phyloP scores from a whole-genome alignment of 2,329 filamentous ascomycete genomes.

The Exophiala lecanii-corni region DNA sequence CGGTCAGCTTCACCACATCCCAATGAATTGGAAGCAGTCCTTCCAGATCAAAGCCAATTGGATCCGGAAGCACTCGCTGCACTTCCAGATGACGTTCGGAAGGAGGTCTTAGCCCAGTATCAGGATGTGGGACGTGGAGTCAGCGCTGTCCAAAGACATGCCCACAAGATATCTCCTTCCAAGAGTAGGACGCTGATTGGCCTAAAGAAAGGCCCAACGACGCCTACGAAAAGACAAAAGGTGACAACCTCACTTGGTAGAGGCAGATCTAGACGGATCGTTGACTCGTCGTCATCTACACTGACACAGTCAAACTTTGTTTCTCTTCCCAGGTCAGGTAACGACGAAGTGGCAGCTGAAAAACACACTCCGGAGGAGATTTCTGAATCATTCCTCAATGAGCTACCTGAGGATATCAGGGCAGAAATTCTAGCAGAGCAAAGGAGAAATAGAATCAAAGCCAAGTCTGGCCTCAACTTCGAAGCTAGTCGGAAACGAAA shows the following conservation, averaged over 20 bases:
- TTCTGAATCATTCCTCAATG: conserved; percentile 70
- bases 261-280: conserved; percentile 47
- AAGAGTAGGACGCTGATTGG: conserved; percentile 35
- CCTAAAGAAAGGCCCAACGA: conserved; percentile 44
- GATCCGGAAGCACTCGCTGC: conserved; percentile 80
- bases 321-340: conserved; percentile 27
- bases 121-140: conserved; percentile 32
- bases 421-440: conserved; percentile 74
- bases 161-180: conserved; percentile 48
- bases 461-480: conserved; percentile 49
- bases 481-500: conserved; percentile 28
- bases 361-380: conserved; percentile 37
- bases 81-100: conserved; percentile 78
- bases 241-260: conserved; percentile 36
- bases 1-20: conserved; percentile 33
- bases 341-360: conserved; percentile 9
- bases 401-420: conserved; percentile 75
- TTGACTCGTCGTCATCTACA: conserved; percentile 52
- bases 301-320: conserved; percentile 72
- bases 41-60: conserved; percentile 68
- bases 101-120: conserved; percentile 75
- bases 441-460: conserved; percentile 55
- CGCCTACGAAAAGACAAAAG: conserved; percentile 63
- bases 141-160: conserved; percentile 39
- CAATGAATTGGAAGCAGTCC: conserved; percentile 31